Conservation (phyloP, 257 asterid genomes). For the Striga asiatica region DNA sequence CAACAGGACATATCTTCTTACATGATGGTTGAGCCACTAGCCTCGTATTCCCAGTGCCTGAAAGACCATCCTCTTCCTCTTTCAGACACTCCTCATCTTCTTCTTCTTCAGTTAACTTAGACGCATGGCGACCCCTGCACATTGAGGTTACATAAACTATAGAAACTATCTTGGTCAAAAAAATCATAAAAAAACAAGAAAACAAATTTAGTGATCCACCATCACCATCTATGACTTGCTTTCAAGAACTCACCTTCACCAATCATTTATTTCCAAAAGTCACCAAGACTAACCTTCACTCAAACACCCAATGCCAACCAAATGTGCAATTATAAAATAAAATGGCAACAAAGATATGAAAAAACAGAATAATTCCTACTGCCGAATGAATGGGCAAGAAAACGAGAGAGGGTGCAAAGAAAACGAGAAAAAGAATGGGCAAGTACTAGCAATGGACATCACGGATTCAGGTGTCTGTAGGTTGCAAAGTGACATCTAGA, state of each 20-base stretch:
- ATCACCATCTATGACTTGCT: neutral
- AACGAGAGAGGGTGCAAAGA: too few relatives aligned
- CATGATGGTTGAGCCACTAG: constrained; percentile 92
- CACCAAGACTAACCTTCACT: too few relatives aligned
- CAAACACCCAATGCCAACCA: constrained; percentile 1
- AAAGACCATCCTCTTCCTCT: constrained; percentile 73
- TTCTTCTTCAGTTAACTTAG: constrained; percentile 95
- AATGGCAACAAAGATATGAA: too few relatives aligned
- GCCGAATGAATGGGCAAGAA: too few relatives aligned
- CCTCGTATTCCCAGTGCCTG: constrained; percentile 81
- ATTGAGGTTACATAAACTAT: too few relatives aligned
- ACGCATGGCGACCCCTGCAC: constrained; percentile 98
- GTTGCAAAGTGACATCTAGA: too few relatives aligned
- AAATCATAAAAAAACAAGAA: too few relatives aligned
- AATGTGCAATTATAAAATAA: neutral
- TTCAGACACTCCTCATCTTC: constrained; percentile 94
- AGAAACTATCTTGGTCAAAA: too few relatives aligned
- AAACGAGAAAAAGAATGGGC: too few relatives aligned
- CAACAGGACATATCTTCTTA: constrained; percentile 28
- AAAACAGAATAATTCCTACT: neutral
- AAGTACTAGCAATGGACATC: too few relatives aligned
- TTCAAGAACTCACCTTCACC: constrained; percentile 4
- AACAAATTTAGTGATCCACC: neutral
- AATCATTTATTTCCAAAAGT: neutral
- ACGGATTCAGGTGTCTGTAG: too few relatives aligned